Base-by-base conservation (phyloP, 2,329 filamentous ascomycete genomes). In the Fusarium sterilihyphosum region DNA sequence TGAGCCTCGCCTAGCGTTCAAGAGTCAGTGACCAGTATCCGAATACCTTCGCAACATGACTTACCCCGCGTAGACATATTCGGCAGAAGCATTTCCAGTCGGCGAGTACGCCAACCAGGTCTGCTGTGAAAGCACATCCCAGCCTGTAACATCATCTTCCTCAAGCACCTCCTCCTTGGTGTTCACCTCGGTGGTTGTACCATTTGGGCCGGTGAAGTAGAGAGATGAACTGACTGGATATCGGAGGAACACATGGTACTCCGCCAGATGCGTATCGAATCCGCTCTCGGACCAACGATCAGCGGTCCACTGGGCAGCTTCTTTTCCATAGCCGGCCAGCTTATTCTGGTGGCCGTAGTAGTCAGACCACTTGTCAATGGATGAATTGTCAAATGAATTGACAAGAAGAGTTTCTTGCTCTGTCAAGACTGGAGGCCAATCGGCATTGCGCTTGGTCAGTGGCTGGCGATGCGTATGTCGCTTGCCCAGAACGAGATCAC, bases 61-160 rank as follows among this genome's bases (percentile, higher is more conserved):
- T 61, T 50, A 94, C 80, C 95, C 95, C 63, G 90, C 92, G 78
- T 92, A 97, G 22, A 95, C 91, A 73, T 91, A 95, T 70, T 90
- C 89, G 2, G 90, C 93, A 1, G 92, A 93, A 20, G 93, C 93
- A 79, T 93, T 93, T 1, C 94, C 94, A 40, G 86, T 92, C 1
- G 93, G 93, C 2, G 93, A 94, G 80, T 96, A 97, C 17, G 93
- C 94, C 74, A 96, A 92, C 82, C 96, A 97, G 0, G 92, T 94
- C 11, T 94, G 93, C 29, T 95, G 88, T 2, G 76, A 73, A 35
- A 92, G 86, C 70, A 93, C 88, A 11, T 87, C 84, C 40, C 92
- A 85, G n/a, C 90, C 88, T 37, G 90, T 93, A 1, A 93, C 94
- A n/a, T 89, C 87, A 79, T 96, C 94, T 68, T 94, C 91, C 10